A percentile compares a stretch with the other conserved stretches of the same genome.
Conservation (phyloP, 2,329 filamentous ascomycete genomes). For the Fusarium xylarioides region DNA sequence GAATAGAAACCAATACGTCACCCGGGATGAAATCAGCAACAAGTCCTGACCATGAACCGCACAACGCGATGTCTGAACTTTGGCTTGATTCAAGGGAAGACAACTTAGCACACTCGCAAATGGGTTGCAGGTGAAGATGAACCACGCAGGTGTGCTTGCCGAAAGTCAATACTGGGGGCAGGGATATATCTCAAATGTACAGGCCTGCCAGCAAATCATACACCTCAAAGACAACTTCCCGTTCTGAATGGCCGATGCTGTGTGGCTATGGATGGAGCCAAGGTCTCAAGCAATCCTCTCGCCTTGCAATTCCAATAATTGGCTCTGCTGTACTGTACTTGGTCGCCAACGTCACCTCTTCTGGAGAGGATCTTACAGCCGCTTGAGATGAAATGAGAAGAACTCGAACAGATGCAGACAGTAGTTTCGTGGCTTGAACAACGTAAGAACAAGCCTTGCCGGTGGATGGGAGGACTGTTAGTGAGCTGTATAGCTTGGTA, state of each 20-base stretch:
- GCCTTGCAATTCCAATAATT: slow-evolving; percentile 38
- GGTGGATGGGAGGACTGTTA: slow-evolving; percentile 16
- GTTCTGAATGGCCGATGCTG: slow-evolving; percentile 39
- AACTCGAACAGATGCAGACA: slow-evolving; percentile 10
- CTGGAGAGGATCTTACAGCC: slow-evolving; percentile 17
- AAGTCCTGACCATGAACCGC: slow-evolving; percentile 16
- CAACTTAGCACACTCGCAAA: slow-evolving; percentile 27
- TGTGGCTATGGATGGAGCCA: slow-evolving; percentile 34
- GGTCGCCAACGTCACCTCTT: slow-evolving; percentile 22
- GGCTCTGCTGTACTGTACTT: slow-evolving; percentile 30
- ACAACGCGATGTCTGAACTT: slow-evolving; percentile 24
- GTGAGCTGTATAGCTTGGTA: slow-evolving; percentile 25
- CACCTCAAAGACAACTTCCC: slow-evolving; percentile 23
- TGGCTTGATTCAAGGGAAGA: slow-evolving; percentile 2
- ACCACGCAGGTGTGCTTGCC: slow-evolving; percentile 28
- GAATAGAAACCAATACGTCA: slow-evolving; percentile 23
- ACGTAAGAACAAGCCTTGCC: slow-evolving; percentile 13
- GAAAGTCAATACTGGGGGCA: slow-evolving; percentile 29
- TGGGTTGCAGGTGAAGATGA: slow-evolving; percentile 31
- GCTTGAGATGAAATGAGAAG: slow-evolving; percentile 17
- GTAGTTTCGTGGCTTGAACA: slow-evolving; percentile 18
- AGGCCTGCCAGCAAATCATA: slow-evolving; percentile 41
- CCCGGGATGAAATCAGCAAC: slow-evolving; percentile 29
- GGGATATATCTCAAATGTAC: slow-evolving; percentile 33
- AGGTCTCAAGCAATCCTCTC: slow-evolving; percentile 34